Evolutionary conservation across 202 grass and related monocot genomes (phyloP), one percentile per base, ranked within the genome.

Genomic region (Setaria viridis): DNA sequence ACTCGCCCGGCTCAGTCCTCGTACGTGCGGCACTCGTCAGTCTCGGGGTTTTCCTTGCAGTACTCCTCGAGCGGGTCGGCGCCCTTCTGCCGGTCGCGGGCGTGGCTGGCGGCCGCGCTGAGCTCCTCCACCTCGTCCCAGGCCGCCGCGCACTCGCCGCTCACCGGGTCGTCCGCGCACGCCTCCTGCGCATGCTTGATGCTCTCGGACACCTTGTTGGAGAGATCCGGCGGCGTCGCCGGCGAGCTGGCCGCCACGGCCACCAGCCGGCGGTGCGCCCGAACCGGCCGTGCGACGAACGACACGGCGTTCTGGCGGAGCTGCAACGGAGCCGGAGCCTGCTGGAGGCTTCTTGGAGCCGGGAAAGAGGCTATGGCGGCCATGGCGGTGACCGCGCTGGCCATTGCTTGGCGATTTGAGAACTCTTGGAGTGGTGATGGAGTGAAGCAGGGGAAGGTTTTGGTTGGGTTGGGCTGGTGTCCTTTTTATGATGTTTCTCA

Each of bases 111-210:
- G 10, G 97, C 89, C 42, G 94, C 90, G 83, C 87, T 93, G 67
- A 99, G 97, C 87, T 99, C 92, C 94, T 97, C 97, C 90, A 99
- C 97, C 82, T 99, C 94, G 67, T 99, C 97, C 97, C 97, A 99
- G 51, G 97, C 97, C n/a, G 97, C 97, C 35, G 21, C 90, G 84
- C 92, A 99, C 88, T 99, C 92, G 47, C 86, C 88, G 57, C 85
- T 82, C 65, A 32, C 84, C 14, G 92, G 81, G 78, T 97, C 87
- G 10, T 76, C 94, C 53, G 85, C 88, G 39, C 97, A 99, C 41
- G 85, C 84, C 90, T 99, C 86, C 85, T 99, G 51, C 43, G 97
- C 97, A 30, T 93, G 78, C 82, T 97, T 94, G 85, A 99, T 99
- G 94, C 97, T 99, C 77, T 99, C 89, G 21, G 88, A 84, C 77